Evolutionary conservation across 2,329 filamentous ascomycete species (phyloP), one percentile per base, ranked within the genome.

Genomic region (Cladophialophora yegresii): DNA sequence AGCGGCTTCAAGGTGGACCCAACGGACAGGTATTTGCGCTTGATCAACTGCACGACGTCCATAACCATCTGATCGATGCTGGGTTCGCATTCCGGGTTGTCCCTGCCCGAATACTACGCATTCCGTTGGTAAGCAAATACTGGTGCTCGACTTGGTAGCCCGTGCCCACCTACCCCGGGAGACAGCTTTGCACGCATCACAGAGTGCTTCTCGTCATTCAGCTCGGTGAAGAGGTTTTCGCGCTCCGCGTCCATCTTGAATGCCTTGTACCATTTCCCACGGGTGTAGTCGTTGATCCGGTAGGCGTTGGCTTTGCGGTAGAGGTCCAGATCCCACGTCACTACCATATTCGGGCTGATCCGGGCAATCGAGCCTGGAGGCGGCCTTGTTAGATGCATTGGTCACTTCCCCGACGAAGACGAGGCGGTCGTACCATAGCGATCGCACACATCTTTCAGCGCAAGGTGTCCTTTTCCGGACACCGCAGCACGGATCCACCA

Each of bases 171-270:
- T 75, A 82, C 84, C 0, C 82, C 84, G 1, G 81, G 76, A 2
- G 80, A 77, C 77, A 86, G 81, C 66, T 84, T 81, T 68, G 80
- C 80, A 22, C 80, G 75, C 40, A 81, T 70, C 20, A 69, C 66
- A 1, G 77, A 73, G 66, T 87, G 84, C 49, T 78, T 77, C 4
- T 76, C 77, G 49, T 80, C 81, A 63, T 85, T 76, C 4, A 78
- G 78, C 67, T 83, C 77, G 1, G 78, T 81, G 64, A 87, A 85
- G 36, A 86, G 75, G 61, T 83, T 85, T 69, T 86, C 81, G 4
- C 77, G 75, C n/a, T 81, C 77, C 0, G 83, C 81, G 63, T 87
- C 81, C 65, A 88, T 77, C 13, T 80, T 78, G 62, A 82, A 67
- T 4, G 77, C 80, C 62, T 78, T 75, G 69, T 84, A 85, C 77